Base-by-base conservation (phyloP, 208 protist species). In the Phytomonas sp. region DNA sequence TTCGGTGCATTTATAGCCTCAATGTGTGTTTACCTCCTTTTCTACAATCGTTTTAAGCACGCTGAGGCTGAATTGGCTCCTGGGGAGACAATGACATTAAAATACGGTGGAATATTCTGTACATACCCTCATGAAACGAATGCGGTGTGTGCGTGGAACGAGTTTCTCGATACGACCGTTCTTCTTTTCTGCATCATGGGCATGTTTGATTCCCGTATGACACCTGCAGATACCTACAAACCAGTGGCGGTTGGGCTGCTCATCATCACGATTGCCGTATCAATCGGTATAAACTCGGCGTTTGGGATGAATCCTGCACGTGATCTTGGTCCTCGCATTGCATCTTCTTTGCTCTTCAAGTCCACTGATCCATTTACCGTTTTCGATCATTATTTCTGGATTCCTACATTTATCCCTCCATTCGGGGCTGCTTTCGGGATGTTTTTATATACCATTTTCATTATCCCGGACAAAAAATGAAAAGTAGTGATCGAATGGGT, bases 221-320 rank as follows among this genome's bases (percentile, higher is more conserved):
- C 72, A 17, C 74, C 82, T 0, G 79, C 80, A 15, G 62, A 61
- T 32, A 70, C 74, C 59, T 73, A 78, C 72, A 82, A 82, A 75
- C 82, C 79, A 8, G 36, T 85, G 11, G 80, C 80, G 11, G 75
- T 88, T 6, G 82, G 77, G 8, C 20, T 79, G 33, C 71, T 83
- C 15, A 68, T 83, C 20, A 74, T 88, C 53, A 75, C 68, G 15
- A 70, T 88, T 73, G 82, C 77, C 46, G 70, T 82, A 30, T 73
- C 72, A 31, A 73, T 72, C 2, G 80, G 82, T 37, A 63, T 70
- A 33, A 82, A 80, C 68, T 79, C 82, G 2, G 77, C 72, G 28
- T 84, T 78, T 67, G 79, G 72, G 15, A 77, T 85, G 62, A 88
- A 88, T 68, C 80, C 82, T 5, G 77, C 80, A 7, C 76, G 82